A percentile compares a stretch with the other conserved stretches of the same genome.
Conservation (phyloP, 306 rosid species). For the Vigna trinervia region DNA sequence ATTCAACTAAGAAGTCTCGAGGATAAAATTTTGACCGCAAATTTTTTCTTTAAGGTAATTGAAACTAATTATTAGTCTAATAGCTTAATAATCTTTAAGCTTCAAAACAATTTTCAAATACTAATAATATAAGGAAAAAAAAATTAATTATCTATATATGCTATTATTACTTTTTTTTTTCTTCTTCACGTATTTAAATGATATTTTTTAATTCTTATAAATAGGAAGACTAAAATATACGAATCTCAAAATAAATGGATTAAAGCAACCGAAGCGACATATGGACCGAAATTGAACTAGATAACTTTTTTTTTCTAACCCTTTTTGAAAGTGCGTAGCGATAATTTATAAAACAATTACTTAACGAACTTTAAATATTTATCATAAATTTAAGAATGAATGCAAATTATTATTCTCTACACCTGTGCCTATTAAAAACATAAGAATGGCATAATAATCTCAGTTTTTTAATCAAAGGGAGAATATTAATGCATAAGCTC, state of each 20-base stretch:
- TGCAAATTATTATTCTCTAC: neutral
- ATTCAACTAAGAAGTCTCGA: neutral
- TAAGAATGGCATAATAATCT: neutral
- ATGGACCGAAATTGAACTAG: neutral
- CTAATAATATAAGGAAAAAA: neutral
- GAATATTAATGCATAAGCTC: slow-evolving; percentile 7
- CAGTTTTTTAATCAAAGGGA: neutral
- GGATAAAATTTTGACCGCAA: neutral
- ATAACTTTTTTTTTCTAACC: neutral
- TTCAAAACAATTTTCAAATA: neutral
- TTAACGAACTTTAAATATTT: neutral
- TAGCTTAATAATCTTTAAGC: neutral
- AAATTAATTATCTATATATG: neutral
- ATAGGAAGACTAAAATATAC: neutral
- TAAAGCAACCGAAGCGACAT: neutral
- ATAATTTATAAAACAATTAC: neutral
- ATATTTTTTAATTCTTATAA: neutral
- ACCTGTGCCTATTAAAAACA: neutral
- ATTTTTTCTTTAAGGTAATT: neutral
- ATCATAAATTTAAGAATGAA: neutral
- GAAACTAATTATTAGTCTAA: neutral
- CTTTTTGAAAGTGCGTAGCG: neutral
- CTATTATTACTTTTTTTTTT: neutral
- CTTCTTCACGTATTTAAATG: neutral
- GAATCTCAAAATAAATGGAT: neutral